Conservation (phyloP, 2,329 filamentous ascomycete genomes). For the Tolypocladium tropicale region DNA sequence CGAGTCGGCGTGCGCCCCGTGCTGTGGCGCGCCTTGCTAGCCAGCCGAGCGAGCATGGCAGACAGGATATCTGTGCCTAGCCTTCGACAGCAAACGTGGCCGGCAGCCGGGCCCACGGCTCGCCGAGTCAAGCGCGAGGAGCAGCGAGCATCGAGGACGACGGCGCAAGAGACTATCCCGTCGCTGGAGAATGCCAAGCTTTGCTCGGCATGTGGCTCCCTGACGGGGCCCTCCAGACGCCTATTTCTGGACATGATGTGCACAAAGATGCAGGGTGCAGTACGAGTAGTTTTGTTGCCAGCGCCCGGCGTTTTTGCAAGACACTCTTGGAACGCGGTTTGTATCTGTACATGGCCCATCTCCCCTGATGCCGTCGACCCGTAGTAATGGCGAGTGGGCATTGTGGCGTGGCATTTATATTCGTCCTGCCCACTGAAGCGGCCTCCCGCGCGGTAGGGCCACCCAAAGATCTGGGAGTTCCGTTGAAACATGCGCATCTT, state of each 20-base stretch:
- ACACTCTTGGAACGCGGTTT: neutral
- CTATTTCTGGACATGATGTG: constrained; percentile 12
- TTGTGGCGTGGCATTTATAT: neutral
- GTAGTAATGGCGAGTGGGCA: neutral
- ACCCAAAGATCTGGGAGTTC: neutral
- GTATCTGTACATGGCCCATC: neutral
- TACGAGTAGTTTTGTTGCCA: neutral
- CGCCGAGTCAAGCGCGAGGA: neutral
- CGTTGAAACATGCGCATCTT: neutral
- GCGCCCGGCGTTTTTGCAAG: neutral
- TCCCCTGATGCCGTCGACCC: neutral
- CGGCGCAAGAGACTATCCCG: neutral
- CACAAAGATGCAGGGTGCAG: constrained; percentile 3
- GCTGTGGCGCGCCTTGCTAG: neutral
- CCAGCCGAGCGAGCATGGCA: neutral
- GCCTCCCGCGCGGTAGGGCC: neutral
- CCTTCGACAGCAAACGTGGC: constrained; percentile 2
- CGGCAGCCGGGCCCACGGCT: neutral
- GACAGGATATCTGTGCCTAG: neutral
- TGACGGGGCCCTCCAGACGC: constrained; percentile 7
- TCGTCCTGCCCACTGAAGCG: neutral
- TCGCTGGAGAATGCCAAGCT: constrained; percentile 13
- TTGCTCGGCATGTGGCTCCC: constrained; percentile 15
- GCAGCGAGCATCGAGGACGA: neutral
- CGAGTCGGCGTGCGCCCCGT: neutral